These are phyloP conservation scores for Scleroderma bovista DNA, from an alignment of 768 basidiomycete genomes.

Conservation along the genomic window DNA sequence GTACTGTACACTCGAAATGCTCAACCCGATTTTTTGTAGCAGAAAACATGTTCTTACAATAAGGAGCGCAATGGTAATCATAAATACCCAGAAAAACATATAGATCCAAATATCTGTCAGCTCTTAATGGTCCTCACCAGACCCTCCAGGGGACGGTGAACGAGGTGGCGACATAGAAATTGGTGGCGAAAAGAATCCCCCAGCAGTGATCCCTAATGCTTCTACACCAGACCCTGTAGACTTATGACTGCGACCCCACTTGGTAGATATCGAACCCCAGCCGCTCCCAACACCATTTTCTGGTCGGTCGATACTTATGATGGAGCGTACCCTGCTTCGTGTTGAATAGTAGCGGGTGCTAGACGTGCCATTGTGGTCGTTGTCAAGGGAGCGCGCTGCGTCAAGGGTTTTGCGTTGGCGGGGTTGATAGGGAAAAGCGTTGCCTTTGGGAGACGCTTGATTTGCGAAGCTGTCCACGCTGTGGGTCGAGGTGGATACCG, in stretches of 20 bases:
- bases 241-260: conserved; percentile 57
- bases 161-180: conserved; percentile 25
- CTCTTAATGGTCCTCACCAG: too few species aligned
- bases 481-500: conserved; percentile 7
- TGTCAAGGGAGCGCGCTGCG: conserved; percentile 33
- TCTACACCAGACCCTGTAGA: conserved; percentile 68
- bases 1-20: not conserved
- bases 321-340: conserved; percentile 45
- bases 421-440: conserved; percentile 29
- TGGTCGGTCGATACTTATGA: conserved; percentile 57
- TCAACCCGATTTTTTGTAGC: not conserved
- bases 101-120: too few species aligned
- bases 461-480: conserved; percentile 11
- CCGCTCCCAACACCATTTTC: conserved; percentile 28
- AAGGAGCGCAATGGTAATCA: not conserved
- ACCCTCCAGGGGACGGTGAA: not conserved
- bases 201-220: conserved; percentile 68
- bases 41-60: not conserved
- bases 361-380: conserved; percentile 19
- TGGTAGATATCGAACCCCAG: conserved; percentile 60
- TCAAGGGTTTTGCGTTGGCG: conserved; percentile 33
- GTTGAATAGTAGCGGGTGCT: conserved; percentile 25
- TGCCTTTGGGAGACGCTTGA: conserved; percentile 18
- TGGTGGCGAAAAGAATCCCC: conserved; percentile 71
- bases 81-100: not conserved